Percentiles rank a stretch among this genome's conserved stretches.
Evolutionary conservation across 768 basidiomycete species (phyloP).

Genomic region (Glaciozyma martinii): DNA sequence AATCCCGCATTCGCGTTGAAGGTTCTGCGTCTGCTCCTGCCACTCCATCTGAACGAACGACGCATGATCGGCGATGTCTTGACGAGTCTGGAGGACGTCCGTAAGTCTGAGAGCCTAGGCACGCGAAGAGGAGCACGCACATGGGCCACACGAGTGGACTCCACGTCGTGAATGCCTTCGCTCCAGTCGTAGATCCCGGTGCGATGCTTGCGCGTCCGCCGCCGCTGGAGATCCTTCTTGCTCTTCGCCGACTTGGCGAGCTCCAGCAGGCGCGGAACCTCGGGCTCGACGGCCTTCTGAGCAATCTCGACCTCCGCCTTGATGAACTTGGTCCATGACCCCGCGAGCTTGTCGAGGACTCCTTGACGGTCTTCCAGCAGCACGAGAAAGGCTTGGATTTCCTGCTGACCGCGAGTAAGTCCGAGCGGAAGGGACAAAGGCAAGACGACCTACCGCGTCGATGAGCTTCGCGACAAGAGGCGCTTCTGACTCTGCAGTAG

Average conservation of each 20-base stretch:
- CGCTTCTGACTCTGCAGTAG: neutral
- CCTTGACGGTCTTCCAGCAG: neutral
- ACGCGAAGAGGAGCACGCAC: neutral
- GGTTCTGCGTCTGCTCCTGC: neutral
- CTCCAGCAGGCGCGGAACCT: neutral
- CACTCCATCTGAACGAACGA: neutral
- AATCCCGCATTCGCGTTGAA: neutral
- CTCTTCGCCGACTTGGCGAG: neutral
- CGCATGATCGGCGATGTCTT: neutral
- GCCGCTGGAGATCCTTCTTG: neutral
- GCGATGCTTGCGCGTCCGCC: slow-evolving; percentile 1
- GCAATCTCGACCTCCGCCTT: neutral
- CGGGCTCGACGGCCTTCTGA: neutral
- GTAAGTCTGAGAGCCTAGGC: neutral
- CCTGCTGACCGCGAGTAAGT: neutral
- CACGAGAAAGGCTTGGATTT: neutral
- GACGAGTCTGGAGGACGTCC: neutral
- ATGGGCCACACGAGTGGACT: neutral
- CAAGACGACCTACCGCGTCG: neutral
- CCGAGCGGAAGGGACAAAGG: fast-evolving
- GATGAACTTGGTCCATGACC: neutral
- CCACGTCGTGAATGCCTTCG: neutral
- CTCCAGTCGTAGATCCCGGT: neutral
- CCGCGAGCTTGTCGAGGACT: neutral
- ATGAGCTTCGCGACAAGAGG: neutral